Evolutionary conservation across 192 early-diverging fungal species (phyloP).

Genomic region (Backusella mclennaniae): DNA sequence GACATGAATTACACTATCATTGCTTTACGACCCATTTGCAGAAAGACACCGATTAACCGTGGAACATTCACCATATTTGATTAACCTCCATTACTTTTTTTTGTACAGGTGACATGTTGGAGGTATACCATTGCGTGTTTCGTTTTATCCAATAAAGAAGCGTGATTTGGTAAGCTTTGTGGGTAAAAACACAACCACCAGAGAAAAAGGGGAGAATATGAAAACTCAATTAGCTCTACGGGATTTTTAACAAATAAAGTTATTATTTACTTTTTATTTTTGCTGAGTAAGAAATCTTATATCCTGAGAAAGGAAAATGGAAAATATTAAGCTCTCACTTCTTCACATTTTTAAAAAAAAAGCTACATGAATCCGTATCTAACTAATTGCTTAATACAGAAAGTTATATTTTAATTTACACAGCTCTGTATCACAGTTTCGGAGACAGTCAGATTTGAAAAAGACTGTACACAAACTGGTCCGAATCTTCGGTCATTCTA

Average conservation of each 20-base stretch:
- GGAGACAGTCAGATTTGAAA: not conserved
- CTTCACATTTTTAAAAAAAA: not conserved
- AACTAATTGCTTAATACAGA: not conserved
- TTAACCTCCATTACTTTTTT: not conserved
- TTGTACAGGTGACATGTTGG: not conserved
- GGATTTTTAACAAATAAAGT: not conserved
- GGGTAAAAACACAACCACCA: not conserved
- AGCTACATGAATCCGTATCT: not conserved
- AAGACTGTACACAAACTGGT: not conserved
- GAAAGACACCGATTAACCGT: not conserved
- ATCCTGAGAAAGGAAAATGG: not conserved
- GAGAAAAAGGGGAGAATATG: not conserved
- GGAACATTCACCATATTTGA: not conserved
- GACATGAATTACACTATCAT: not conserved
- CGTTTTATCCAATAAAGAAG: not conserved
- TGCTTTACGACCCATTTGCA: not conserved
- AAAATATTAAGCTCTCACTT: not conserved
- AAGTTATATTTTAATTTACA: not conserved
- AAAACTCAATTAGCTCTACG: not conserved
- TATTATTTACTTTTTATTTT: not conserved
- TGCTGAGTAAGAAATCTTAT: slow-evolving; percentile 1
- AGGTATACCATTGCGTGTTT: not conserved
- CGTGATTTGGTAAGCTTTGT: not conserved
- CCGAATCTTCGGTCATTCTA: slow-evolving; percentile 7
- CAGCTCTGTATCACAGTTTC: not conserved